Conservation (phyloP, 495 filamentous ascomycete species). For the Aspergillus olivimuriae region DNA sequence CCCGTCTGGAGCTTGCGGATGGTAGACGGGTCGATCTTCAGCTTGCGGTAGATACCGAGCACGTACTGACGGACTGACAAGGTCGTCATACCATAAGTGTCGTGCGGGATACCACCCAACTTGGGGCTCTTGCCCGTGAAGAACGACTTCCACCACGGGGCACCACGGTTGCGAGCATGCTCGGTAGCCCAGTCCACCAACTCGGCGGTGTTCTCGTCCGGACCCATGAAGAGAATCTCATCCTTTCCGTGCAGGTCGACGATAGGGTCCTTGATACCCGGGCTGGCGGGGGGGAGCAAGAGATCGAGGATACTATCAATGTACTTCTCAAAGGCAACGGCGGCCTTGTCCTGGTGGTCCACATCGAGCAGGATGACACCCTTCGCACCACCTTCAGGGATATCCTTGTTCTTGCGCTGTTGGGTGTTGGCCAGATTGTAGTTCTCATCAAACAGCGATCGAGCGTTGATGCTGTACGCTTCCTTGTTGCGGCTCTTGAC, state of each 20-base stretch:
- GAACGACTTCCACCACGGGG: constrained; percentile 99
- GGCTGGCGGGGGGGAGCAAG: constrained; percentile 78
- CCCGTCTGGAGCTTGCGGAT: constrained; percentile 95
- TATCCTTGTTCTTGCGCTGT: constrained; percentile 99
- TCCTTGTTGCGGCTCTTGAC: constrained; percentile 96
- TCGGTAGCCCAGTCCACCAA: constrained; percentile 97
- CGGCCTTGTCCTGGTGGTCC: constrained; percentile 84
- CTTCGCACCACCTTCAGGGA: constrained; percentile 98
- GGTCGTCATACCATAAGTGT: constrained; percentile 96
- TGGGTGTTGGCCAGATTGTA: constrained; percentile 97
- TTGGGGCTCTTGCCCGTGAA: constrained; percentile 98
- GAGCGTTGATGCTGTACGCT: constrained; percentile 91
- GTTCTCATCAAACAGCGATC: constrained; percentile 95
- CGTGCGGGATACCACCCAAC: constrained; percentile 93
- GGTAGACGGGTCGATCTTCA: constrained; percentile 73
- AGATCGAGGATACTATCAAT: constrained; percentile 97
- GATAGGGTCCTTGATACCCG: constrained; percentile 97
- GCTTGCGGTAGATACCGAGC: constrained; percentile 92
- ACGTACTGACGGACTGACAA: constrained; percentile 93
- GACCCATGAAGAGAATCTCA: constrained; percentile 97
- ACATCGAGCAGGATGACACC: constrained; percentile 94
- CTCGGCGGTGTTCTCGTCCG: constrained; percentile 97
- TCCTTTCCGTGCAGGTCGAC: constrained; percentile 90
- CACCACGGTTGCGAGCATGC: constrained; percentile 80
- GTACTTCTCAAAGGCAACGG: constrained; percentile 96